Evolutionary conservation across 2,329 filamentous ascomycete genomes (phyloP).

Genomic region (Magnaporthiopsis poae): DNA sequence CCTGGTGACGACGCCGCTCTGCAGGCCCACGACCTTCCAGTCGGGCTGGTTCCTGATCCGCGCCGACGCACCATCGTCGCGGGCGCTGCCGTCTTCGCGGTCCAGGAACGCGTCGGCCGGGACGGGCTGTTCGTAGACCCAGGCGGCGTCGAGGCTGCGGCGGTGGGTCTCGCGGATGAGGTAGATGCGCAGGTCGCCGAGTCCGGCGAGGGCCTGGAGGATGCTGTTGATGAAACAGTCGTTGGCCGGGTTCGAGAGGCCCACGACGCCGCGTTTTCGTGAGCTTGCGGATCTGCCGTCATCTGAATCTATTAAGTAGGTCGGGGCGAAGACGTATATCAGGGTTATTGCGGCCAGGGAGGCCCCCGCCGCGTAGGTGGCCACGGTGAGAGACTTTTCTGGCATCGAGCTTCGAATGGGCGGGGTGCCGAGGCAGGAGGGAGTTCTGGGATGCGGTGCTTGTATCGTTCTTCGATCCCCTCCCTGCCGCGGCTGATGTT

Average conservation of each 20-base stretch:
- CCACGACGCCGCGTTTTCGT: conserved; percentile 79
- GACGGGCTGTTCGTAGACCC: conserved; percentile 60
- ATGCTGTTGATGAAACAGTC: conserved; percentile 97
- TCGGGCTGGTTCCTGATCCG: conserved; percentile 29
- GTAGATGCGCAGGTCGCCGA: conserved; percentile 81
- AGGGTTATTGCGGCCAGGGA: conserved; percentile 89
- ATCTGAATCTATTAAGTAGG: conserved; percentile 84
- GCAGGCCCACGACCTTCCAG: conserved; percentile 59
- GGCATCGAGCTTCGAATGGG: conserved; percentile 45
- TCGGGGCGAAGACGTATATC: conserved; percentile 96
- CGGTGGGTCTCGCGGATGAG: conserved; percentile 85
- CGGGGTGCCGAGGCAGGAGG: neutral
- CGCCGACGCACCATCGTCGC: conserved; percentile 4
- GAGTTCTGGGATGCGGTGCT: neutral
- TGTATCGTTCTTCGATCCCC: neutral
- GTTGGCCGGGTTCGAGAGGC: conserved; percentile 82
- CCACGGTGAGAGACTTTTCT: conserved; percentile 71
- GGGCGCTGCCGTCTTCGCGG: conserved; percentile 4
- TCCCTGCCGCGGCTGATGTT: neutral
- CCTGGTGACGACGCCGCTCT: conserved; percentile 72
- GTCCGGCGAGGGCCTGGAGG: conserved; percentile 80
- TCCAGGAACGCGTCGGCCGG: conserved; percentile 23
- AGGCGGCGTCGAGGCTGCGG: conserved; percentile 59
- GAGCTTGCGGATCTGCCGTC: conserved; percentile 25
- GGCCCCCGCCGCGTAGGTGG: conserved; percentile 88